Evolutionary conservation across 2,329 filamentous ascomycete genomes (phyloP), one percentile per base, ranked within the genome.

Genomic region (Fusarium keratoplasticum): DNA sequence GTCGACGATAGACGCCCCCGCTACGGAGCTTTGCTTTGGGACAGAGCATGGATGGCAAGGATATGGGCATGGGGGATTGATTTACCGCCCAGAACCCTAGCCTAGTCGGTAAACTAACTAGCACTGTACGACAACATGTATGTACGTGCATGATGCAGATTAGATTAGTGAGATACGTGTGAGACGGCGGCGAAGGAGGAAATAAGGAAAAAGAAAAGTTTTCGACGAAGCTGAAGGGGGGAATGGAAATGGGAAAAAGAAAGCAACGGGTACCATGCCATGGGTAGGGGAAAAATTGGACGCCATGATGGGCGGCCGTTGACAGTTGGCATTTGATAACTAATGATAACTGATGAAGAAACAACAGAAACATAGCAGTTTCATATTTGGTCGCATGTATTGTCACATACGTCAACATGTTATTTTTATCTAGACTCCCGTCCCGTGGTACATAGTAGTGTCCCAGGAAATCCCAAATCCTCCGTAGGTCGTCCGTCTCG

Each of bases 191-290:
- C 59, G 58, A 54, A 65, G 38, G 68, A 60, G 47, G 58, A 72
- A 61, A 59, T 59, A 61, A 59, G 33, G 64, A 76, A 72, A 71
- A 69, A 73, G 55, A 67, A 67, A 70, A 18, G 55, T 60, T 50
- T 38, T 47, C 55, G 42, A 44, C 59, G 47, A 38, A 61, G 62
- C 40, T 62, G 62, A 59, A 44, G n/a, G 52, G 33, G 22, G 33
- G 20, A 22, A 36, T 22, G 52, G 14, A 25, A 36, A 36, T 44
- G 27, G 67, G 58, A 69, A 75, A 71, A 71, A 70, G 63, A 67
- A 73, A 68, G 58, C n/a, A 57, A 44, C 8, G 14, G 22, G 52
- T 25, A 29, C 47, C 50, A 38, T 35, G 20, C 20, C 54, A 36
- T 57, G 54, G 33, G 54, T 44, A 44, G 22, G 22, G 11, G 14